Percentiles rank a stretch among this genome's conserved stretches.
These are phyloP conservation scores for Aspergillus mulundensis DNA, from an alignment of 495 filamentous ascomycete genomes.

Conservation along the genomic window DNA sequence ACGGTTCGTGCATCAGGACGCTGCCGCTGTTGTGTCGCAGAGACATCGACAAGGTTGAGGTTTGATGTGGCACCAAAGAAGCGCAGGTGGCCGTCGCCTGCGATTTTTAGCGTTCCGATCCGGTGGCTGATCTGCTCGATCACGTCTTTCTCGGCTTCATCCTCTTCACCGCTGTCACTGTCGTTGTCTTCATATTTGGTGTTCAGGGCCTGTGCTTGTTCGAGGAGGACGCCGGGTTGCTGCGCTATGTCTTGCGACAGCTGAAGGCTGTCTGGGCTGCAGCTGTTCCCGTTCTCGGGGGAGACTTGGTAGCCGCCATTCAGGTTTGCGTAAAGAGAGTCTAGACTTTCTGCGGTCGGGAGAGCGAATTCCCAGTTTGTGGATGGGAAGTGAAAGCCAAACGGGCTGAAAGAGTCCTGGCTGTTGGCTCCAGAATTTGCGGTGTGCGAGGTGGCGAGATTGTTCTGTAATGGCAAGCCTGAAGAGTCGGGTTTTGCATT, in stretches of 20 bases:
- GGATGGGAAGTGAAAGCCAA: constrained; percentile 29
- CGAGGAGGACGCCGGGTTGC: constrained; percentile 27
- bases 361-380: constrained; percentile 39
- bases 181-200: constrained; percentile 24
- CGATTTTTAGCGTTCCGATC: constrained; percentile 47
- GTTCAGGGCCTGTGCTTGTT: constrained; percentile 15
- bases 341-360: constrained; percentile 41
- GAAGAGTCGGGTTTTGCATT: constrained; percentile 4
- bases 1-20: constrained; percentile 49
- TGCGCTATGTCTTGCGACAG: constrained; percentile 34
- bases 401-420: constrained; percentile 20
- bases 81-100: constrained; percentile 46
- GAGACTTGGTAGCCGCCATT: constrained; percentile 20
- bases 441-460: constrained; percentile 13
- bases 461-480: constrained; percentile 15
- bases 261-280: constrained; percentile 31
- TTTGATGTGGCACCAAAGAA: constrained; percentile 50
- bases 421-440: constrained; percentile 9
- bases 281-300: constrained; percentile 24
- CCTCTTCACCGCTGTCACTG: constrained; percentile 42
- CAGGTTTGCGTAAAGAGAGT: constrained; percentile 38
- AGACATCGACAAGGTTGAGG: constrained; percentile 44
- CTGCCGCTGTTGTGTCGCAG: constrained; percentile 43
- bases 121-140: constrained; percentile 45
- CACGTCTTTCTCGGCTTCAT: constrained; percentile 43